phyloP scores from a whole-genome alignment of 768 basidiomycete genomes.

The Leccinum fibrillosum region DNA sequence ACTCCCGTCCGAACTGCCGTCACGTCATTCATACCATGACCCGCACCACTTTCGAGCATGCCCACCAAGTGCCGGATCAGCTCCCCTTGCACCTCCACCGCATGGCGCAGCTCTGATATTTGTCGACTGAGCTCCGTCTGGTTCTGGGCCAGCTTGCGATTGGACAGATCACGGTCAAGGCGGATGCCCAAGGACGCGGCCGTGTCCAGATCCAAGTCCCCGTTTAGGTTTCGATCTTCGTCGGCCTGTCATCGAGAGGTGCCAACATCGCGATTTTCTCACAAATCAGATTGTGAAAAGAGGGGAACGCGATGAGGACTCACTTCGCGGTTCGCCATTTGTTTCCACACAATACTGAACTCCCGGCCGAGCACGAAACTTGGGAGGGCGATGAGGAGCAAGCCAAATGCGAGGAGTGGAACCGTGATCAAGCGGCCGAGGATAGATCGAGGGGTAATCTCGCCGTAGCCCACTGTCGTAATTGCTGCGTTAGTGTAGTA shows the following conservation, averaged over 20 bases:
- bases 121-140: constrained; percentile 65
- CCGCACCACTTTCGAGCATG: constrained; percentile 11
- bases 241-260: background rate
- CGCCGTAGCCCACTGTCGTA: constrained; percentile 88
- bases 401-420: constrained; percentile 82
- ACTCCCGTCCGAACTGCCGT: background rate
- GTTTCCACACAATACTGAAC: constrained; percentile 88
- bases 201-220: constrained; percentile 1
- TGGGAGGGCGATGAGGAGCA: constrained; percentile 86
- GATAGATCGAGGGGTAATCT: constrained; percentile 85
- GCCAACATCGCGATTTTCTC: background rate
- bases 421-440: constrained; percentile 84
- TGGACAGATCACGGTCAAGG: constrained; percentile 44
- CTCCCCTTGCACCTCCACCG: constrained; percentile 58
- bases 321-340: constrained; percentile 56
- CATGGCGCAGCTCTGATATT: constrained; percentile 52
- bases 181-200: constrained; percentile 5
- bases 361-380: constrained; percentile 90
- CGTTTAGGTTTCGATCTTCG: background rate
- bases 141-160: constrained; percentile 61
- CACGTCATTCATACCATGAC: background rate
- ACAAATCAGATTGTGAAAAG: background rate
- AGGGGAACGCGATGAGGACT: constrained; percentile 3
- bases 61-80: constrained; percentile 37
- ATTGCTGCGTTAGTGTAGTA: constrained; percentile 50